Percentiles rank a stretch among this genome's conserved stretches.
Conservation (phyloP, 2,329 filamentous ascomycete species). For the Lachnellula cervina region DNA sequence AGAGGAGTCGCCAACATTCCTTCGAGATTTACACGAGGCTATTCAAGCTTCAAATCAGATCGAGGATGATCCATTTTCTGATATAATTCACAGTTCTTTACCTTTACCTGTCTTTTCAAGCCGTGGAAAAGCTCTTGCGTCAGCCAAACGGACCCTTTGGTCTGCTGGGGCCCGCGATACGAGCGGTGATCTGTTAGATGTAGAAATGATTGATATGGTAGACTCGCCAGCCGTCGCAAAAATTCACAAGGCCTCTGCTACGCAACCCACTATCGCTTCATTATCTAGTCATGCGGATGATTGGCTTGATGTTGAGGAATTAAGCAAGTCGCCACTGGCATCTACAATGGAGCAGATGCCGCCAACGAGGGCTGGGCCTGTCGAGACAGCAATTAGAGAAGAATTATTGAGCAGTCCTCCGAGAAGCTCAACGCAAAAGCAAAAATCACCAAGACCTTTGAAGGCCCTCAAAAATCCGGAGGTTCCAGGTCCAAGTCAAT, state of each 20-base stretch:
- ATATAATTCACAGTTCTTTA: conserved; percentile 23
- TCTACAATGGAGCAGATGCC: not conserved
- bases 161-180: conserved; percentile 61
- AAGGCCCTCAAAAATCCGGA: not conserved
- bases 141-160: conserved; percentile 54
- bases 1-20: conserved; percentile 64
- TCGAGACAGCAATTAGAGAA: conserved; percentile 14
- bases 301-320: conserved; percentile 27
- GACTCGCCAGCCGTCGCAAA: conserved; percentile 29
- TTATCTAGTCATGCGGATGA: conserved; percentile 8
- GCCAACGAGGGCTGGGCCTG: conserved; percentile 1
- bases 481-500: conserved; percentile 6
- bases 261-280: conserved; percentile 1
- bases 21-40: conserved; percentile 58
- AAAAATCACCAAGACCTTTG: not conserved
- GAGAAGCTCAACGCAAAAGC: not conserved
- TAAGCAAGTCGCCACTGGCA: not conserved
- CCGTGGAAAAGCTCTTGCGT: conserved; percentile 3
- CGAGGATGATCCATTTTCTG: conserved; percentile 35
- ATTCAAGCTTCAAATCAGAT: conserved; percentile 53
- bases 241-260: conserved; percentile 6
- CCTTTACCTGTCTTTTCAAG: conserved; percentile 9
- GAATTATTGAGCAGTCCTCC: conserved; percentile 14
- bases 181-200: conserved; percentile 58
- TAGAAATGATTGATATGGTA: conserved; percentile 50